Percentiles rank a stretch among this genome's conserved stretches.
Evolutionary conservation across 2,329 filamentous ascomycete genomes (phyloP).

Genomic region (Didymella keratinophila): DNA sequence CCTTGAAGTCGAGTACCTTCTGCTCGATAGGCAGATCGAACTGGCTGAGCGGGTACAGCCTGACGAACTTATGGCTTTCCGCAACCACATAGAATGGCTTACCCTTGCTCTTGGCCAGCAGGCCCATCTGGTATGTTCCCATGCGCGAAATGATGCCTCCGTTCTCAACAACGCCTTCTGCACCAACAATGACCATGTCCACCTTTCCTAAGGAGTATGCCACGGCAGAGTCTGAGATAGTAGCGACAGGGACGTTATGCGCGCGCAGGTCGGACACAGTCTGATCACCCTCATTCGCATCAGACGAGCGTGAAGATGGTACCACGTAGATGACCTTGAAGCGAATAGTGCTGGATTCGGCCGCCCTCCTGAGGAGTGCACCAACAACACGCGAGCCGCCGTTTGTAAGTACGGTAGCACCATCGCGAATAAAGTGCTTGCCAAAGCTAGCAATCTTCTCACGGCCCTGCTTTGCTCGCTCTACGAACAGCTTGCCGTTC

Average conservation of each 20-base stretch:
- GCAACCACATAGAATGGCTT: constrained; percentile 89
- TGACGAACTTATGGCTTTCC: constrained; percentile 96
- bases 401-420: constrained; percentile 84
- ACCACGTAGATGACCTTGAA: constrained; percentile 83
- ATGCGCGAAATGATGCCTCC: constrained; percentile 90
- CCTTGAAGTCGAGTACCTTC: constrained; percentile 76
- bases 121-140: constrained; percentile 85
- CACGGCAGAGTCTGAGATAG: constrained; percentile 76
- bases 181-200: constrained; percentile 70
- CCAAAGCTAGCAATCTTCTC: constrained; percentile 84
- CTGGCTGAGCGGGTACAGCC: constrained; percentile 83
- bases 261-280: constrained; percentile 75
- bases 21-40: constrained; percentile 83
- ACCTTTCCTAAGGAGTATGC: constrained; percentile 82
- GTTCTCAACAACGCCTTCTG: constrained; percentile 91
- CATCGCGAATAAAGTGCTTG: constrained; percentile 78
- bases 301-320: constrained; percentile 42
- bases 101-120: constrained; percentile 75
- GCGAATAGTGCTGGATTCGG: constrained; percentile 69
- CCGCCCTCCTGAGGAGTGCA: constrained; percentile 76
- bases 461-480: constrained; percentile 83
- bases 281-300: constrained; percentile 67
- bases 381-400: constrained; percentile 87
- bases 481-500: constrained; percentile 87
- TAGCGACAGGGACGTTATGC: constrained; percentile 82